Conservation (phyloP, 805 yeast species). For the Zygosaccharomyces bailii region DNA sequence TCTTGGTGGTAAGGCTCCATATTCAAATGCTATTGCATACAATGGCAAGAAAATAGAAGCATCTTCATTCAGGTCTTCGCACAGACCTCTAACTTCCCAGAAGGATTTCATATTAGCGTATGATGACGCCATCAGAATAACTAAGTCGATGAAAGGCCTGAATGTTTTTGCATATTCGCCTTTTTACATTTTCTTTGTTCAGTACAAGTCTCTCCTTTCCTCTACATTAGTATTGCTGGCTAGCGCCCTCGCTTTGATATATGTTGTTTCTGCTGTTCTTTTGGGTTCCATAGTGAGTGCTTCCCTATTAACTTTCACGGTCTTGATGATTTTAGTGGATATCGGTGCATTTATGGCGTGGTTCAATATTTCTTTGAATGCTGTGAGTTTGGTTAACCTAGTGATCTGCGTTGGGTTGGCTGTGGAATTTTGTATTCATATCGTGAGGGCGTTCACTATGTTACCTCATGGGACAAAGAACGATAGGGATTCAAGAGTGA, state of each 20-base stretch:
- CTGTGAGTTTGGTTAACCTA: constrained; percentile 83
- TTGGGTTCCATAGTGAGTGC: constrained; percentile 69
- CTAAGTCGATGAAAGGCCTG: constrained; percentile 52
- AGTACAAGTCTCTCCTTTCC: constrained; percentile 64
- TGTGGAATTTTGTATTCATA: constrained; percentile 89
- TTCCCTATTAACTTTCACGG: constrained; percentile 51
- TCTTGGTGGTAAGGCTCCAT: constrained; percentile 93
- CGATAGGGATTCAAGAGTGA: constrained; percentile 38
- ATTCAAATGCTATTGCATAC: constrained; percentile 54
- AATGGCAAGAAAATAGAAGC: constrained; percentile 46
- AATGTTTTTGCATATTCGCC: constrained; percentile 87
- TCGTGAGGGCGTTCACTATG: constrained; percentile 71
- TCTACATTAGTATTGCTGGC: constrained; percentile 53
- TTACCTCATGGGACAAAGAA: constrained; percentile 36
- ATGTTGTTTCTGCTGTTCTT: constrained; percentile 50
- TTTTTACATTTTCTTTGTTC: constrained; percentile 89
- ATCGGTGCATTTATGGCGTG: constrained; percentile 78
- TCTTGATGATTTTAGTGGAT: constrained; percentile 60
- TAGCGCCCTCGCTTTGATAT: constrained; percentile 51
- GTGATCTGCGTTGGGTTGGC: constrained; percentile 91
- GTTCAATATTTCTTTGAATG: constrained; percentile 77
- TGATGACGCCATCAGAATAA: constrained; percentile 63
- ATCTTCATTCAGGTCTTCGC: constrained; percentile 76
- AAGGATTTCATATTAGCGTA: constrained; percentile 79
- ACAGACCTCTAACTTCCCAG: constrained; percentile 76